A percentile compares a stretch with the other conserved stretches of the same genome.
Evolutionary conservation across 148 eudicot genomes (phyloP).

Genomic region (Fallopia convolvulus): DNA sequence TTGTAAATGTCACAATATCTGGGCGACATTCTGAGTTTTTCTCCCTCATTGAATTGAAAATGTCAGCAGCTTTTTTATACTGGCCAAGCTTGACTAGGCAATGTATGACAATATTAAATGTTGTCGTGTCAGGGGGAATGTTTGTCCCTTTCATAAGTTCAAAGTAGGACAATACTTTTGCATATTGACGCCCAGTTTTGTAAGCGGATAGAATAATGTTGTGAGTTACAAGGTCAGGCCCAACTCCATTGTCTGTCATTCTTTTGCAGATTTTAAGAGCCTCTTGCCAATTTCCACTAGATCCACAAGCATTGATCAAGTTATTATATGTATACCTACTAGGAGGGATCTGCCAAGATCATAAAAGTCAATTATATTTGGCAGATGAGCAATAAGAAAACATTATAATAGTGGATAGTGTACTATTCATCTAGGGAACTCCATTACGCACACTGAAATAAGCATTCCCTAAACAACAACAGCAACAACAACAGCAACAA

Average conservation of each 20-base stretch:
- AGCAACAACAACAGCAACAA: too few relatives aligned
- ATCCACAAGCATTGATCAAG: conserved; percentile 94
- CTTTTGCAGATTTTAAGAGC: conserved; percentile 78
- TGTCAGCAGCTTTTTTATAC: conserved; percentile 49
- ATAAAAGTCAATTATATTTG: neutral
- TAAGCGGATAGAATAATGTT: conserved; percentile 83
- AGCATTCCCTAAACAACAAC: neutral
- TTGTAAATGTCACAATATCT: conserved; percentile 83
- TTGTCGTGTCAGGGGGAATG: conserved; percentile 70
- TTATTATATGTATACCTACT: conserved; percentile 83
- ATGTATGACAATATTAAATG: conserved; percentile 70
- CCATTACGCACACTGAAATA: neutral
- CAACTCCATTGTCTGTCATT: conserved; percentile 97
- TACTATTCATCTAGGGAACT: neutral
- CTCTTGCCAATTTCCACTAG: conserved; percentile 96
- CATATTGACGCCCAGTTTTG: conserved; percentile 76
- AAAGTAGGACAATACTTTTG: conserved; percentile 83
- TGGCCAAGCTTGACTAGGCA: conserved; percentile 72
- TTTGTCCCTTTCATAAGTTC: conserved; percentile 88
- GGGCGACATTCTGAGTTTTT: conserved; percentile 57
- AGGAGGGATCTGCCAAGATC: conserved; percentile 70
- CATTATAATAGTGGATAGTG: neutral
- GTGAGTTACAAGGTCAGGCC: conserved; percentile 94
- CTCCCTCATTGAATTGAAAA: conserved; percentile 79
- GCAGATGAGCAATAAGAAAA: neutral